These are phyloP conservation scores for Bipolaris bicolor DNA, from an alignment of 2,329 filamentous ascomycete genomes.

Conservation along the genomic window DNA sequence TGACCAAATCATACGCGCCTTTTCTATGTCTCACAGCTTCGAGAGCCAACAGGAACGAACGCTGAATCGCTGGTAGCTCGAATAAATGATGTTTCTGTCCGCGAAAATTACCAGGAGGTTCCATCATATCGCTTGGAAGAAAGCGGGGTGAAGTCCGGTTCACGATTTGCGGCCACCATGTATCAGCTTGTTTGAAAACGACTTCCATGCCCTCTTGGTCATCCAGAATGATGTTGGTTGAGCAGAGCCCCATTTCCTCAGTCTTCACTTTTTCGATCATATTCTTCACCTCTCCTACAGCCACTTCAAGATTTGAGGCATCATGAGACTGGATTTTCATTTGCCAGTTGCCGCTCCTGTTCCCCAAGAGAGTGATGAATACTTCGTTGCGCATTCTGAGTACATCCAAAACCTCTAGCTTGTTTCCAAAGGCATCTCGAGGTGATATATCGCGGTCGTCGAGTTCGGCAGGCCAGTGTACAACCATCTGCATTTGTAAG, in stretches of 20 bases:
- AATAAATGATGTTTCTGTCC: slow-evolving; percentile 16
- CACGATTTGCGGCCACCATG: slow-evolving; percentile 36
- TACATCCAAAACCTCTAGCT: slow-evolving; percentile 35
- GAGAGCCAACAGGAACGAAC: slow-evolving; percentile 25
- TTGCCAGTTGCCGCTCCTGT: slow-evolving; percentile 11
- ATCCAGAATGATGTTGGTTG: slow-evolving; percentile 37
- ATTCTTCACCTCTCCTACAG: slow-evolving; percentile 28
- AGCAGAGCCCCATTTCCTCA: slow-evolving; percentile 16
- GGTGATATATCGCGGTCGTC: slow-evolving; percentile 22
- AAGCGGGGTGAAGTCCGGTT: slow-evolving; percentile 29
- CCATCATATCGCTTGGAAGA: slow-evolving; percentile 22
- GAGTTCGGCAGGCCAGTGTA: slow-evolving; percentile 35
- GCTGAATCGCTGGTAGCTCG: slow-evolving; percentile 25
- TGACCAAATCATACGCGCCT: slow-evolving; percentile 35
- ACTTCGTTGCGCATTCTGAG: slow-evolving; percentile 38
- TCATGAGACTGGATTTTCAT: slow-evolving; percentile 31
- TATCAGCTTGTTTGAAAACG: slow-evolving; percentile 19
- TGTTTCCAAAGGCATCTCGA: slow-evolving; percentile 36
- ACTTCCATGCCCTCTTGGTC: slow-evolving; percentile 32
- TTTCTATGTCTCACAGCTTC: slow-evolving; percentile 31
- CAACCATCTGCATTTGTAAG: background rate
- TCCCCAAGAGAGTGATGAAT: slow-evolving; percentile 30
- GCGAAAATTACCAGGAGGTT: slow-evolving; percentile 31
- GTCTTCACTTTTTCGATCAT: slow-evolving; percentile 28
- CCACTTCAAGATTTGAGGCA: slow-evolving; percentile 21